phyloP scores from a whole-genome alignment of 306 rosid genomes.

The Lathyrus sativus region DNA sequence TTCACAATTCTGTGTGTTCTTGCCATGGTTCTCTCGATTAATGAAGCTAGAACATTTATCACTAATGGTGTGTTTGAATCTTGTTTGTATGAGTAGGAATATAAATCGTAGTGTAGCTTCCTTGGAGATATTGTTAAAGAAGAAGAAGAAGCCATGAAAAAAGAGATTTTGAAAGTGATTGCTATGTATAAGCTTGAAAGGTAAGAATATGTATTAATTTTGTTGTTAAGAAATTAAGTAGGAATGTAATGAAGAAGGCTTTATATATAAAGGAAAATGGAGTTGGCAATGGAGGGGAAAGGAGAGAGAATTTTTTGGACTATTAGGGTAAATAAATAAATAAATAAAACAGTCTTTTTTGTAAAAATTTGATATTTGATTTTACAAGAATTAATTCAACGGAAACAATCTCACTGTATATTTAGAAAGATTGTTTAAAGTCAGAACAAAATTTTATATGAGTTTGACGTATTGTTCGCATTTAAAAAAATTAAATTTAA shows the following conservation, averaged over 20 bases:
- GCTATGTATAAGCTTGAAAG: constrained; percentile 20
- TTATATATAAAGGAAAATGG: constrained; percentile 43
- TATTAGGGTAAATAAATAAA: constrained; percentile 16
- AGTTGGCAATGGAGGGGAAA: constrained; percentile 14
- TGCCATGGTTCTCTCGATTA: constrained; percentile 81
- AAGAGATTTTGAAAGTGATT: constrained; percentile 36
- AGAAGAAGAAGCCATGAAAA: constrained; percentile 42
- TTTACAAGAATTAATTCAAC: too few species aligned
- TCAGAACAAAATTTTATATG: too few species aligned
- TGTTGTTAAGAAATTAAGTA: not conserved
- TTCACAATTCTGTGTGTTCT: constrained; percentile 72
- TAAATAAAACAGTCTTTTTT: too few species aligned
- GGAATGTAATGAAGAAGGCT: constrained; percentile 21
- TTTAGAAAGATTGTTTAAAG: too few species aligned
- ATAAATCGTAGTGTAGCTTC: constrained; percentile 77
- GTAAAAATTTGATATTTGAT: too few species aligned
- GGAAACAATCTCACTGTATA: too few species aligned
- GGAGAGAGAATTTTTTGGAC: constrained; percentile 11
- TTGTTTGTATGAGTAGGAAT: constrained; percentile 67
- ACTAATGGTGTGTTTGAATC: constrained; percentile 72
- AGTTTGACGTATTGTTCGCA: too few species aligned
- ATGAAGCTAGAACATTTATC: constrained; percentile 74
- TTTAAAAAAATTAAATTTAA: too few species aligned
- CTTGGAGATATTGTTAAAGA: constrained; percentile 67
- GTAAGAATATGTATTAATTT: constrained; percentile 26